Conservation (phyloP, 495 filamentous ascomycete genomes). For the Xylaria venustula region DNA sequence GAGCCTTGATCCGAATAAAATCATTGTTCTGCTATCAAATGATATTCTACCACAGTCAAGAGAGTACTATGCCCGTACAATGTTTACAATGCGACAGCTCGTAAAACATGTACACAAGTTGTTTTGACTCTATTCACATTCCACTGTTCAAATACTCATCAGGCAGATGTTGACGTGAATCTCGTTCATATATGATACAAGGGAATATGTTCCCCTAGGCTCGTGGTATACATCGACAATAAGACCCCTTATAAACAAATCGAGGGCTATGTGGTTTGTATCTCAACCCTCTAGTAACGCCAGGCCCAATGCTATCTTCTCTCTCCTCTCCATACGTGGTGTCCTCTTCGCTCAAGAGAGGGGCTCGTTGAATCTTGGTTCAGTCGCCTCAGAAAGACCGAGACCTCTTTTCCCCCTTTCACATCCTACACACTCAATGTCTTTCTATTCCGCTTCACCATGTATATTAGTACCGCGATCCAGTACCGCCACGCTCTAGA, state of each 20-base stretch:
- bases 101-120: no score
- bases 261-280: not conserved
- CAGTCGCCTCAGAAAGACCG: not conserved
- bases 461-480: conserved; percentile 22
- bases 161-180: not conserved
- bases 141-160: not conserved
- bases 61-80: no score
- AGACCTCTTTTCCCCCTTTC: not conserved
- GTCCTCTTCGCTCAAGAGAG: not conserved
- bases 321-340: not conserved
- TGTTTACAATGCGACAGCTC: no score
- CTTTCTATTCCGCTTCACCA: not conserved
- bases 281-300: not conserved
- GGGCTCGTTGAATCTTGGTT: not conserved
- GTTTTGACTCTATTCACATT: not conserved
- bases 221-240: conserved; percentile 4
- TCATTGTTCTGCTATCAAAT: no score
- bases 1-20: no score
- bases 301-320: conserved; percentile 5
- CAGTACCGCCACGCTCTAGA: conserved; percentile 62
- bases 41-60: no score
- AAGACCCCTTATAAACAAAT: conserved; percentile 1
- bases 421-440: conserved; percentile 2
- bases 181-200: conserved; percentile 21
- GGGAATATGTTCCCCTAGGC: not conserved